Conservation (phyloP, 176 grass and related monocot species). For the Hsuehochloa calcarea region DNA sequence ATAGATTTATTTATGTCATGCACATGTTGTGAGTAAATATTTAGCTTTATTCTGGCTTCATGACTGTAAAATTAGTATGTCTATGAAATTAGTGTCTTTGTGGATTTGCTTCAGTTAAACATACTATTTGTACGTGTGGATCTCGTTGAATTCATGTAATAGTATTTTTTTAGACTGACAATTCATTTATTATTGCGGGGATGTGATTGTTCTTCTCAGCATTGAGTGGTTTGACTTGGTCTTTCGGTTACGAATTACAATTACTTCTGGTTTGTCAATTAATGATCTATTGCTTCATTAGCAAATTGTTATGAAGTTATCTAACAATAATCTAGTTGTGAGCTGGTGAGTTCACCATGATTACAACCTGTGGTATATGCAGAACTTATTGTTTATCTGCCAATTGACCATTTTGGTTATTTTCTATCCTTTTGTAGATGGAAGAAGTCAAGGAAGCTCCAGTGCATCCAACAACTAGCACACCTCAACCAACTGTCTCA, state of each 20-base stretch:
- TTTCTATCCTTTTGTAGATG: conserved; percentile 55
- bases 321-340: neutral
- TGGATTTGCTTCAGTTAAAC: neutral
- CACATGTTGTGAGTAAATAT: neutral
- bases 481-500: conserved; percentile 42
- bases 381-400: conserved; percentile 10
- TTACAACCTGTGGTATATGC: neutral
- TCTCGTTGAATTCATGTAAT: neutral
- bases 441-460: conserved; percentile 79
- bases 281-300: neutral
- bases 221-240: neutral
- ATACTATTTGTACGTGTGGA: neutral
- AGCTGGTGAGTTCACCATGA: neutral
- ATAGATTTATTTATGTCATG: neutral
- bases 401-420: conserved; percentile 7
- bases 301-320: neutral
- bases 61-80: conserved; percentile 19
- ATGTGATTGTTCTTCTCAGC: neutral
- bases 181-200: neutral
- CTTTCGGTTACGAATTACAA: neutral
- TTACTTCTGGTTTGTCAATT: neutral
- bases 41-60: conserved; percentile 14
- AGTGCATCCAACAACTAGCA: conserved; percentile 46
- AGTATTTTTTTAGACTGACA: neutral
- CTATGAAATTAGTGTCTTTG: neutral